Evolutionary conservation across 441 rosid species (phyloP).

Genomic region (Erysimum pusillum): DNA sequence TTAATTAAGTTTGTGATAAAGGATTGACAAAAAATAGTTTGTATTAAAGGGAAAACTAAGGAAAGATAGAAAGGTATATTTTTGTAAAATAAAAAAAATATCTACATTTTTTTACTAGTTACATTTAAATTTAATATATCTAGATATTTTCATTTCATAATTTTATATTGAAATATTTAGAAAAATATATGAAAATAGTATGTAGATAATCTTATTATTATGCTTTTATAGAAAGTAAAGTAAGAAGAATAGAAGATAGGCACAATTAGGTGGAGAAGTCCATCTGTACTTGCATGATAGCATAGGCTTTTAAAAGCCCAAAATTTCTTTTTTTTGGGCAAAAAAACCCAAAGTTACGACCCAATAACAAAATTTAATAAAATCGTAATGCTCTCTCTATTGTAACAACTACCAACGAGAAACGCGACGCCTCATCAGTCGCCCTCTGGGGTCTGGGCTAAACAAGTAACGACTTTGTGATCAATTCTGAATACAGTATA

Average conservation of each 20-base stretch:
- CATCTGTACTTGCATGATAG: background rate
- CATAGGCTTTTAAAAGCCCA: background rate
- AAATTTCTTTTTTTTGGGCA: too few relatives aligned
- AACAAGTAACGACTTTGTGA: background rate
- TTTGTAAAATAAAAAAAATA: background rate
- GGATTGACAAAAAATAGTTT: background rate
- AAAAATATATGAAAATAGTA: background rate
- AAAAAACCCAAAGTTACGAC: background rate
- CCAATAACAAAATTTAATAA: background rate
- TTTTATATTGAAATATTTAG: background rate
- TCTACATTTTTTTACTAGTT: background rate
- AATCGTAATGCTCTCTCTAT: background rate
- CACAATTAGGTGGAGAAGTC: background rate
- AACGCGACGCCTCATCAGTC: background rate
- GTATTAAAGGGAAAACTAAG: background rate
- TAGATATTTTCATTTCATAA: background rate
- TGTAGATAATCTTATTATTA: background rate
- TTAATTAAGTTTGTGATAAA: background rate
- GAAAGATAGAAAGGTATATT: background rate
- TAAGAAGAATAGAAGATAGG: conserved; percentile 7
- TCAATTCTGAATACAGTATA: background rate
- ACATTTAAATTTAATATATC: background rate
- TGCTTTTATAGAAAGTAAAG: background rate
- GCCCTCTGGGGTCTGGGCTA: conserved; percentile 1
- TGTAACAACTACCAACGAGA: background rate